Evolutionary conservation across 2,329 filamentous ascomycete genomes (phyloP).

Genomic region (Curvularia verruculosa): DNA sequence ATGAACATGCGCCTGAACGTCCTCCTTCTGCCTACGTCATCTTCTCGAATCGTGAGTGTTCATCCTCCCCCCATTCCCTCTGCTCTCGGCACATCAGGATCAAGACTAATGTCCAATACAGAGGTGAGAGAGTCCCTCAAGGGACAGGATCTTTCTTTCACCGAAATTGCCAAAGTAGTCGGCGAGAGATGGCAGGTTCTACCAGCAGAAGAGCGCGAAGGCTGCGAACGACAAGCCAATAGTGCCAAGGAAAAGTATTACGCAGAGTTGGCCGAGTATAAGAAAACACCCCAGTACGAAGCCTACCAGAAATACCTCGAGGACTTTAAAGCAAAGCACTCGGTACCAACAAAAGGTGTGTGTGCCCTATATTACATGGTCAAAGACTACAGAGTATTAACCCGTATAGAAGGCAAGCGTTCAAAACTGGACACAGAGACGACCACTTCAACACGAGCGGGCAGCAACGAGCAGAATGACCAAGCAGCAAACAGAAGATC

Average conservation of each 20-base stretch:
- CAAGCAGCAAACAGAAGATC: conserved; percentile 33
- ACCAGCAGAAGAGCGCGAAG: conserved; percentile 69
- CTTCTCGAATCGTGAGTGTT: conserved; percentile 77
- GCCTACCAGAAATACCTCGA: conserved; percentile 74
- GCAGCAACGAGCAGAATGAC: conserved; percentile 40
- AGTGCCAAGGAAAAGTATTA: conserved; percentile 78
- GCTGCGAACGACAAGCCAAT: conserved; percentile 74
- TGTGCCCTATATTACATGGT: conserved; percentile 10
- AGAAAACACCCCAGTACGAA: conserved; percentile 73
- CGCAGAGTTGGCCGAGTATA: conserved; percentile 73
- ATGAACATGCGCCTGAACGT: conserved; percentile 79
- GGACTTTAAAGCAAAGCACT: conserved; percentile 78
- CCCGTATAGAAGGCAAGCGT: conserved; percentile 50
- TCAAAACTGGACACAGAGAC: conserved; percentile 52
- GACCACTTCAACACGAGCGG: conserved; percentile 39
- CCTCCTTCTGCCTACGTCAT: conserved; percentile 84
- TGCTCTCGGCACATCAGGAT: neutral
- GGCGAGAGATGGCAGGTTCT: conserved; percentile 83
- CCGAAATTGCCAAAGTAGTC: conserved; percentile 81
- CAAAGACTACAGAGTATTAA: conserved; percentile 23
- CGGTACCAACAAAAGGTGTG: conserved; percentile 45
- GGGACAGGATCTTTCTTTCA: conserved; percentile 77
- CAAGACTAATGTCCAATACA: conserved; percentile 45
- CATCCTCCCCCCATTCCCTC: neutral
- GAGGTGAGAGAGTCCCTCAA: conserved; percentile 80